A percentile compares a stretch with the other conserved stretches of the same genome.
These are phyloP conservation scores for Dioscorea cayenensis DNA, from an alignment of 116 monocot species.

Conservation along the genomic window DNA sequence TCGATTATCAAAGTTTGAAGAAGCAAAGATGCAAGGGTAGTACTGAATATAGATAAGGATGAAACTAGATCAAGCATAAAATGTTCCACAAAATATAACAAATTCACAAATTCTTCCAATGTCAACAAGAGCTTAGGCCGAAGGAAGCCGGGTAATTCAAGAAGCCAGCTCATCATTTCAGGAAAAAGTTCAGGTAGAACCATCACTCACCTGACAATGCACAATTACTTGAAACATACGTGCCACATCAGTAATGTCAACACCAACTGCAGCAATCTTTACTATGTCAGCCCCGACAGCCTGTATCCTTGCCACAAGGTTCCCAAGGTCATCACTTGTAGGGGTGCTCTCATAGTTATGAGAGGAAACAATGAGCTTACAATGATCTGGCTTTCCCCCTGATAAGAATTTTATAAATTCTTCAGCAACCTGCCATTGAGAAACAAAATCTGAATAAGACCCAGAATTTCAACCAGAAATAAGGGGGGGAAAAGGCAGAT, in stretches of 20 bases:
- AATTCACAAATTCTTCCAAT: too few relatives aligned
- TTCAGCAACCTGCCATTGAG: slow-evolving; percentile 55
- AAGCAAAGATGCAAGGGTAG: too few relatives aligned
- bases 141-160: too few relatives aligned
- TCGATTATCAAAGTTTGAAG: too few relatives aligned
- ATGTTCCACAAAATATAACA: too few relatives aligned
- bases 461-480: too few relatives aligned
- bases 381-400: slow-evolving; percentile 60
- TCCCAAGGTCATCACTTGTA: slow-evolving; percentile 60
- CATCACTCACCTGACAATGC: slow-evolving; percentile 69
- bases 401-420: slow-evolving; percentile 57
- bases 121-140: too few relatives aligned
- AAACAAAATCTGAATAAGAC: neutral
- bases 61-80: too few relatives aligned
- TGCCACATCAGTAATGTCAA: slow-evolving; percentile 74
- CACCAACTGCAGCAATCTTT: slow-evolving; percentile 84
- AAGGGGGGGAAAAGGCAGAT: too few relatives aligned
- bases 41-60: too few relatives aligned
- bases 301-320: slow-evolving; percentile 87
- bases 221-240: slow-evolving; percentile 86
- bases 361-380: slow-evolving; percentile 88
- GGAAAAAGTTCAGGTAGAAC: too few relatives aligned
- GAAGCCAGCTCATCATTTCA: too few relatives aligned
- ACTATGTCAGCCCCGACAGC: slow-evolving; percentile 89
- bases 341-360: slow-evolving; percentile 90